These are phyloP conservation scores for Fusarium sp. DNA, from an alignment of 2,329 filamentous ascomycete genomes.

Conservation along the genomic window DNA sequence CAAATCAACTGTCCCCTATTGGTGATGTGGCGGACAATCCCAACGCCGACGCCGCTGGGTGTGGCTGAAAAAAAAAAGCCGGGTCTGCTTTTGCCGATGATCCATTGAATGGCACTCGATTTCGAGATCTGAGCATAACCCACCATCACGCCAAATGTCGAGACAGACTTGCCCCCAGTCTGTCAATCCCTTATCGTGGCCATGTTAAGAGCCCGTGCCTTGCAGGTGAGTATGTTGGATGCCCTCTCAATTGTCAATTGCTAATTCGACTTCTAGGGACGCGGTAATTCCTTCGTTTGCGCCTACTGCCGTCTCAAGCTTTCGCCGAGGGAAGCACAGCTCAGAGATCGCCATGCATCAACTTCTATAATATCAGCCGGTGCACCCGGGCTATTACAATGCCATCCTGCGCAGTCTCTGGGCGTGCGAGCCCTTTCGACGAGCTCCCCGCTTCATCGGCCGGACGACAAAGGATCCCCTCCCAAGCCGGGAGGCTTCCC, in stretches of 20 bases:
- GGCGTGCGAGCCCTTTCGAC: constrained; percentile 46
- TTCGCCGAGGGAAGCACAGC: constrained; percentile 32
- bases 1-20: neutral
- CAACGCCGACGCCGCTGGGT: constrained; percentile 24
- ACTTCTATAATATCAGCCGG: constrained; percentile 18
- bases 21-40: constrained; percentile 42
- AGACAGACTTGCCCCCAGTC: constrained; percentile 31
- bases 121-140: constrained; percentile 7
- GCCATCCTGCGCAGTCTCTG: constrained; percentile 1
- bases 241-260: constrained; percentile 17
- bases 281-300: constrained; percentile 56
- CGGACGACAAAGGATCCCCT: constrained; percentile 34
- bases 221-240: constrained; percentile 50
- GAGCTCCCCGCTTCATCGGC: constrained; percentile 38
- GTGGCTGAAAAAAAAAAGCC: constrained; percentile 38
- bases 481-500: constrained; percentile 41
- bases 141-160: constrained; percentile 36
- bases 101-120: constrained; percentile 1
- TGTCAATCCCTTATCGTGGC: constrained; percentile 41
- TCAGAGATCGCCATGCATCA: constrained; percentile 30
- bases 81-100: constrained; percentile 28
- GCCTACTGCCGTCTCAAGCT: constrained; percentile 53
- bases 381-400: constrained; percentile 7
- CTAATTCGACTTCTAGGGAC: constrained; percentile 47
- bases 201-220: constrained; percentile 59